Base-by-base conservation (phyloP, 352 stramenopile genomes). In the Phytophthora syringae region DNA sequence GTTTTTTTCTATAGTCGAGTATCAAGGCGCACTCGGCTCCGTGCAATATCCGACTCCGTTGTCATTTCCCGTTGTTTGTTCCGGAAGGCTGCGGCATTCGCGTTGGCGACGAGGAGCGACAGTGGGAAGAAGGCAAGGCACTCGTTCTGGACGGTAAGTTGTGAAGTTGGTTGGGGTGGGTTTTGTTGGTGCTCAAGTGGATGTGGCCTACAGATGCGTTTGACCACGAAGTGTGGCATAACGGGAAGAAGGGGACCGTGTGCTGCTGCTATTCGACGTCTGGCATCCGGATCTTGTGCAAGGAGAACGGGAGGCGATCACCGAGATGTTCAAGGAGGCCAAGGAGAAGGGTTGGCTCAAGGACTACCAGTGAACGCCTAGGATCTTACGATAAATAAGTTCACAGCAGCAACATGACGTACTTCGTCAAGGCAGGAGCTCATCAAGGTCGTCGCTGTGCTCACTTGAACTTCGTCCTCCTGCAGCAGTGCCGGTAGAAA, bases 11-110 rank as follows among this genome's bases (percentile, higher is more conserved):
- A n/a, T 7, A 89, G 80, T 92, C 82, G 40, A 89, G 72, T 21
- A 99, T 99, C 76, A 89, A 92, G 64, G 70, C 94, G 6, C 97
- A 99, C 74, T 95, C 89, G 16, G 92, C 89, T 40, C 95, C 97
- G 13, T 99, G 96, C 79, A 99, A 99, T 67, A 84, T 99, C 52
- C 82, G 97, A 2, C 77, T 99, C 48, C 84, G 97, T 16, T 96
- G 97, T 49, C 97, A 99, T 84, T 91, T 99, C 25, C 95, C 96
- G 28, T 71, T 99, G 9, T 81, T 95, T 44, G 95, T 99, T 13
- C 85, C 88, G 2, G 63, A 87, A 49, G 69, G 77, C 42, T 98
- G 90, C 68, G 95, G 94, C 24, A 98, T 99, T 60, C 81, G 89
- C 32, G 93, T 99, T 1, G 97, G 80, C n/a, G 84, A 94, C 56